Evolutionary conservation across 2,329 filamentous ascomycete genomes (phyloP), one percentile per base, ranked within the genome.

Genomic region (Rhinocladiella mackenziei): DNA sequence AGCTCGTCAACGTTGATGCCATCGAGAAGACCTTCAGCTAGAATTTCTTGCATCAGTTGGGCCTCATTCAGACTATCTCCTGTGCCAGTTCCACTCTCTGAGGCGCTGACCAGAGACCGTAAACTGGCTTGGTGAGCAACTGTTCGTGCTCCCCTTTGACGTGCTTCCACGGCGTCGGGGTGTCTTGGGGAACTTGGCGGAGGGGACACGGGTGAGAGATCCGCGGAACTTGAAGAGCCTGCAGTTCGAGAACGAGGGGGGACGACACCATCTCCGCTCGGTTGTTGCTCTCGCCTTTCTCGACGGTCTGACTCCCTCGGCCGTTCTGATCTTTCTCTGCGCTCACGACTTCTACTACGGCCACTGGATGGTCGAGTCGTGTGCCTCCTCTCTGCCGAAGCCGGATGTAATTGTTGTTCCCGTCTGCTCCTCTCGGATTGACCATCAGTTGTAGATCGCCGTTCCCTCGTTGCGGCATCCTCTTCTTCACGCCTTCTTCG

Each of bases 91-190:
- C 55, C 54, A 28, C 43, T 52, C 51, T 89, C 84, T 0, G 84
- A 86, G 3, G 83, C 78, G 59, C 86, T 89, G 47, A 97, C 81
- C 47, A 97, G 68, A 7, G 86, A 94, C 40, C 89, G 75, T 53
- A 97, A 70, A 46, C 89, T 95, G 1, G 88, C 84, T 68, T 97
- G 91, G 60, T 96, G 91, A 60, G 92, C 88, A 35, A 96, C 74
- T 39, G 81, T 83, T 37, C 84, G 70, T 15, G 66, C 62, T 36
- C 68, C 64, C 22, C 56, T 49, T 28, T 56, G 48, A 33, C 60
- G 64, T 13, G 62, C 59, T 37, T 61, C 50, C 10, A 58, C 59
- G 11, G 55, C 55, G 34, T 56, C 48, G 18, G 55, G 55, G 43
- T 57, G 55, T 18, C 55, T 43, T 5, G 52, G 51, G 14, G 55